These are phyloP conservation scores for Cudoniella acicularis DNA, from an alignment of 495 filamentous ascomycete species.

Conservation along the genomic window DNA sequence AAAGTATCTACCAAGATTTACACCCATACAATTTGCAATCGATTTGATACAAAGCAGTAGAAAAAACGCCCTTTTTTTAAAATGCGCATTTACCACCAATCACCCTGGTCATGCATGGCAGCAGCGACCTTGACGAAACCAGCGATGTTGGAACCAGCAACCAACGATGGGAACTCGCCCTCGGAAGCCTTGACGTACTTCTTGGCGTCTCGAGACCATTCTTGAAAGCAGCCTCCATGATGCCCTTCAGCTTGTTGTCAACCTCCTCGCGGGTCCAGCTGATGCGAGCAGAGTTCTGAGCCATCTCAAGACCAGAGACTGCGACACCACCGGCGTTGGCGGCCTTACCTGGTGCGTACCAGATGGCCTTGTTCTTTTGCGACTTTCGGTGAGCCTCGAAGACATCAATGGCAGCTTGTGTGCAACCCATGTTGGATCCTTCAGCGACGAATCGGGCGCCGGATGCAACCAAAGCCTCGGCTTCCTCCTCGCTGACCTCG, in stretches of 20 bases:
- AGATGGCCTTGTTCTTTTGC: conserved; percentile 71
- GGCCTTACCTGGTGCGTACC: conserved; percentile 96
- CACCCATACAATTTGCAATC: background rate
- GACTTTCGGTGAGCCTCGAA: conserved; percentile 80
- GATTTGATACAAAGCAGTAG: background rate
- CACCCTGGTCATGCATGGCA: conserved; percentile 94
- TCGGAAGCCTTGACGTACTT: conserved; percentile 74
- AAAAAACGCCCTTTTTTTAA: background rate
- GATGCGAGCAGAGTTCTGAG: conserved; percentile 87
- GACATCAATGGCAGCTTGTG: conserved; percentile 88
- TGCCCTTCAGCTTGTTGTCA: conserved; percentile 83
- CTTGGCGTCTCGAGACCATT: conserved; percentile 88
- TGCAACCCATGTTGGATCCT: conserved; percentile 98
- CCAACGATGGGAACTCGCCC: conserved; percentile 83
- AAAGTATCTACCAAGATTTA: background rate
- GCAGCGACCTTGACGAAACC: conserved; percentile 94
- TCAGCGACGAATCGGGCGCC: conserved; percentile 89
- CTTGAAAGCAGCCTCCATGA: conserved; percentile 93
- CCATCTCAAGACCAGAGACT: conserved; percentile 98
- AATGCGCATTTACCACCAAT: conserved; percentile 82
- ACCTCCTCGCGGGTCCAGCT: conserved; percentile 87
- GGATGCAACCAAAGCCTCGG: conserved; percentile 68
- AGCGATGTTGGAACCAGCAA: conserved; percentile 93
- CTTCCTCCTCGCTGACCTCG: conserved; percentile 89
- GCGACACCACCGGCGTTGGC: conserved; percentile 98